Evolutionary conservation across 345 rosid species (phyloP), one percentile per base, ranked within the genome.

Genomic region (Gossypium stocksii): DNA sequence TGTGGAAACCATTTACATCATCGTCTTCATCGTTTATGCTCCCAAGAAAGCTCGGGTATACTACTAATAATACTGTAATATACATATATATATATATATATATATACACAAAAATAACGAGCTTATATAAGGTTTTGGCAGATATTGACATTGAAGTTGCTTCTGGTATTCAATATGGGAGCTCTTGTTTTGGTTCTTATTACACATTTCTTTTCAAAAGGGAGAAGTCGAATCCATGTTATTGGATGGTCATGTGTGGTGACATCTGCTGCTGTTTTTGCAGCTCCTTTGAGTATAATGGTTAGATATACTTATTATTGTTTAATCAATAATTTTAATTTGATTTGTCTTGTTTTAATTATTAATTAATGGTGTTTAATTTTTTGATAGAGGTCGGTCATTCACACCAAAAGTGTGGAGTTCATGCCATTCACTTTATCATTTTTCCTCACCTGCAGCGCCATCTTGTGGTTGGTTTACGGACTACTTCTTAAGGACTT

Each of bases 401-500:
- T 94, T 23, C 76, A 84, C 49, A 94, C 98, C 38, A 89, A 82
- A 70, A 94, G 99, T 45, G 99, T 94, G 22, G 97, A 91, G 77
- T 94, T 85, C 85, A 92, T 94, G 99, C 99, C 99, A 1, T 87
- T 94, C 74, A 78, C 79, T 56, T 77, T 94, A n/a, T 93, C 99
- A 17, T 81, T 94, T 78, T 91, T 83, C 81, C 96, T 94, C 51
- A 92, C 98, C 15, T 34, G 90, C 72, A 88, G 90, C 45, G 99
- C 99, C 14, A 68, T 87, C 44, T 75, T 83, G 83, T 93, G 99
- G 99, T 88, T 93, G 76, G 80, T 81, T 48, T 94, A 92, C 57
- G 99, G 99, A 2, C 68, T 91, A 15, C 82, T 89, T 45, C 66
- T 64, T 4, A 76, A 82, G 17, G 96, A 94, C 82, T 75, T 85